Base-by-base conservation (phyloP, 164 flowering plant species). In the Annona squamosa region DNA sequence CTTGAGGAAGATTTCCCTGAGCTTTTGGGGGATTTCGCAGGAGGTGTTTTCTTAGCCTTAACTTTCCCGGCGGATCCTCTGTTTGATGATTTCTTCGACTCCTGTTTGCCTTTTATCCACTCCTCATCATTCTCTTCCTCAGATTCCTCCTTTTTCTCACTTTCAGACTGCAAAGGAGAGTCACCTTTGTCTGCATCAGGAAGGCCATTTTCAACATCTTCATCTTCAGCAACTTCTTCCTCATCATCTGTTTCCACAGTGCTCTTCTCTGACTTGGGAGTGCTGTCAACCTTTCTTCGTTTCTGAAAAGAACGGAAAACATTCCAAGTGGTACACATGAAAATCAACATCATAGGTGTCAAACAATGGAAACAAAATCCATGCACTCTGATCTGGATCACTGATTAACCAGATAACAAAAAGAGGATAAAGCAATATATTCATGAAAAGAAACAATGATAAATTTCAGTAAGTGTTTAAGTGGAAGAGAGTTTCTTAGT, bases 81-180 rank as follows among this genome's bases (percentile, higher is more conserved):
- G 78, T 83, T 90, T 10, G 79, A 37, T 41, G 83, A 66, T 19
- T 77, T 76, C 66, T 73, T 84, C 44, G 81, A 67, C 42, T 69
- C 77, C 68, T 68, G 48, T 74, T 82, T 87, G 42, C 63, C 77
- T 74, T 89, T 88, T 68, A 67, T 62, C 3, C 70, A 69, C 41
- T 86, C 89, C 61, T 85, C 90, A 17, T 85, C 89, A 75, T 85
- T 74, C 68, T 88, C 93, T 5, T 86, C 87, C 59, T 86, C 88
- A 63, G 89, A 85, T 67, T 79, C 83, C 72, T 76, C 77, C 69
- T 85, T 81, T 43, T 88, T 87, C 77, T 90, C 87, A 78, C 87
- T 87, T 71, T 84, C 88, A 71, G 91, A 88, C 69, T 77, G 82
- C 67, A 84, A 88, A 71, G 91, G 74, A 77, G 78, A 77, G 70